Evolutionary conservation across 208 protist genomes (phyloP), one percentile per base, ranked within the genome.

Genomic region (Trypanosoma scelopori): DNA sequence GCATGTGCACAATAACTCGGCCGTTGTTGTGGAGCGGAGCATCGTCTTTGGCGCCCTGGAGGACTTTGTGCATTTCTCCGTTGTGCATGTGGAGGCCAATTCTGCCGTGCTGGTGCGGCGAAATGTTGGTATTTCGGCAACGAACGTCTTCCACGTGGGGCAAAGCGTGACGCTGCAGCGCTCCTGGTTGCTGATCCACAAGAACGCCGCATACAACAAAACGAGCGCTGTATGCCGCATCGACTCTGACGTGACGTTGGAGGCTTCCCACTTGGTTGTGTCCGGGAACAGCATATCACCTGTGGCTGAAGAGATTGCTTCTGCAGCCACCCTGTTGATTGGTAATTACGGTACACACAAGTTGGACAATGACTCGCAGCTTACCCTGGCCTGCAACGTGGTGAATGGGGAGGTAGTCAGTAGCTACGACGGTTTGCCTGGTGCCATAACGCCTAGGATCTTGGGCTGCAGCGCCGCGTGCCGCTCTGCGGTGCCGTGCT

Each of bases 221-320:
- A 11, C 55, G 25, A 15, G 22, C 25, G 42, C 28, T 61, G 37
- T 61, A 18, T 47, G 35, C 23, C 55, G 27, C 42, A 20, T 50
- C 43, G 42, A 25, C 15, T 32, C 42, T 16, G 22, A 6, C 13
- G 13, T 48, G 3, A 61, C 6, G 11, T 37, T 37, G 37, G 1
- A 13, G 28, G 18, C 7, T 5, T 61, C 55, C 27, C 55, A 22
- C 43, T 18, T 61, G 20, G 42, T 61, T 13, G 41, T 61, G 12
- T 61, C 55, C 22, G 42, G 55, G 9, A 61, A 61, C 41, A 61
- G 53, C 20, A 35, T 59, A 18, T 59, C 37, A 27, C 53, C 53
- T 28, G 53, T 59, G 6, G 35, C 30, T 18, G 37, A 35, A 25
- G 39, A 28, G 13, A 32, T 3, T 1, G 16, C 16, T 22, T 5